A percentile compares a stretch with the other conserved stretches of the same genome.
Evolutionary conservation across 176 grass and related monocot species (phyloP).

Genomic region (Avena eriantha): DNA sequence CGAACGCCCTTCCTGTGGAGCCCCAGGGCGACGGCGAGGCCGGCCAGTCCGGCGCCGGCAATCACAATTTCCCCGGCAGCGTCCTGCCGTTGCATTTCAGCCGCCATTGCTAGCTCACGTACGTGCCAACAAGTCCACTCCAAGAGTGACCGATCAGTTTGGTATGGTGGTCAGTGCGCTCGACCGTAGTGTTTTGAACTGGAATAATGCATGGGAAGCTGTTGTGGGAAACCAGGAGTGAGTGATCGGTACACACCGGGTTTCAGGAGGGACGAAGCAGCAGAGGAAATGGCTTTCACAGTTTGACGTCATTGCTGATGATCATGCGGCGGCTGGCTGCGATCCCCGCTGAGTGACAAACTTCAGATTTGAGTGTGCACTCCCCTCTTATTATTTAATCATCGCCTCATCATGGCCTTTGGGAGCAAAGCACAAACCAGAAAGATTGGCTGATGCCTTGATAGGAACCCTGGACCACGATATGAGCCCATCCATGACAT

Average conservation of each 20-base stretch:
- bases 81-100: neutral
- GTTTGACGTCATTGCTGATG: conserved; percentile 34
- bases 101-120: neutral
- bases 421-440: neutral
- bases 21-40: conserved; percentile 17
- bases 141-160: neutral
- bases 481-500: neutral
- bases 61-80: neutral
- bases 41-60: conserved; percentile 13
- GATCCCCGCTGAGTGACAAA: neutral
- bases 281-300: neutral
- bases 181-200: neutral
- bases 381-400: neutral
- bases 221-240: neutral
- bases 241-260: neutral
- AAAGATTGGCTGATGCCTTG: neutral
- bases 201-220: neutral
- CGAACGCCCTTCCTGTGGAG: conserved; percentile 51
- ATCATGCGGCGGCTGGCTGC: conserved; percentile 22
- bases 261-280: neutral
- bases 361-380: neutral
- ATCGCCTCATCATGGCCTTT: neutral
- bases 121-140: neutral
- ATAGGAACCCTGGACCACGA: neutral
- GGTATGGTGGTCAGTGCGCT: neutral